Evolutionary conservation across 768 basidiomycete genomes (phyloP), one percentile per base, ranked within the genome.

Genomic region (Agrocybe praecox): DNA sequence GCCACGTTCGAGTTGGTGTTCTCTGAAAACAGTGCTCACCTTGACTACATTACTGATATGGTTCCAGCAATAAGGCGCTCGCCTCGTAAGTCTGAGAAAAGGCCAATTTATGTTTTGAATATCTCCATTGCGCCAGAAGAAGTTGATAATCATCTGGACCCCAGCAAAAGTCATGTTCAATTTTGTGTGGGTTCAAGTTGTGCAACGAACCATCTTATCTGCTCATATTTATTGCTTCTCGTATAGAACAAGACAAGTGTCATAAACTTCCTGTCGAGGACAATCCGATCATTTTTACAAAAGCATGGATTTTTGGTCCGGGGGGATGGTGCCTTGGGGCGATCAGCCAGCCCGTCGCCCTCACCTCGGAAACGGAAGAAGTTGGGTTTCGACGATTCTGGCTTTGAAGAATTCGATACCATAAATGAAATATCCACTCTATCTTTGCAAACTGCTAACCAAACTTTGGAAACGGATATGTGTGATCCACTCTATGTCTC

Each of bases 101-200:
- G 84, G 68, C 87, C 94, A 5, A 84, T 94, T 57, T 98, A 91
- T 68, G 88, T 94, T 46, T 75, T 98, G 46, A 87, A 92, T 66
- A 66, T 98, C 56, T 78, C 74, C 9, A 72, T 95, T 18, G 86
- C 92, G 44, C 73, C 85, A 2, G 72, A 75, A 22, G 75, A 86
- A 23, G 76, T 97, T 9, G 94, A 97, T 65, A 88, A 90, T 54
- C 84, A 85, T 57, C 66, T 94, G 24, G 93, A 92, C 61, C 92
- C 94, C n/a, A 75, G 83, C 17, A 96, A 95, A 74, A 74, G 76
- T 4, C 65, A 75, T 6, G 76, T 95, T 29, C 82, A 88, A 53
- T 76, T 96, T 46, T 79, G 84, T 72, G 95, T 93, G 67, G 62
- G 75, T 48, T 40, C 33, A 12, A 9, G 49, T 53, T 12, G 23